Evolutionary conservation across 306 rosid genomes (phyloP), one percentile per base, ranked within the genome.

Genomic region (Glycyrrhiza uralensis): DNA sequence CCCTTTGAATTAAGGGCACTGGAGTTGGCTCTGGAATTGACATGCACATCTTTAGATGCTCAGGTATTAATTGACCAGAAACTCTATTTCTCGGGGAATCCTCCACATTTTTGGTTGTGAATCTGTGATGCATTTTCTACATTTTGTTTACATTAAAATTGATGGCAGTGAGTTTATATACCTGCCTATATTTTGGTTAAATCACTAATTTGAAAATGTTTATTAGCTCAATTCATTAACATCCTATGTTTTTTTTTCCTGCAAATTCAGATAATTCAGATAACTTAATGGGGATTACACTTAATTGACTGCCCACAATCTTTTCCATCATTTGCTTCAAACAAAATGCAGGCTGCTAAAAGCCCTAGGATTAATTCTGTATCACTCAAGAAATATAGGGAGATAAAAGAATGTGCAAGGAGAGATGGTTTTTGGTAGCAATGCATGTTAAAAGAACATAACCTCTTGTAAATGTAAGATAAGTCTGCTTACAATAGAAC

Each of bases 1-100:
- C 98, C 98, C 63, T 94, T 94, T 63, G 97, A 94, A 69, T 85
- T 94, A 76, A 80, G 88, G 78, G 98, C 98, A 76, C 54, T 94
- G 81, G 98, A 94, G 82, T 82, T 94, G 83, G 96, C 96, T 61
- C 77, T 91, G 86, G 98, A 94, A 73, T 81, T 94, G 75, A 87
- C 96, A 56, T 91, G 98, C 95, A 66, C 81, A 56, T 89, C 97
- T 82, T 79, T 94, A 19, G 98, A 94, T 84, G 80, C 92, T 84
- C 97, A 89, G 96, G 98, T 94, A 85, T 72, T 74, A 50, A 50
- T 49, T 61, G 63, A 73, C 62, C 62, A 46, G 57, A 29, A 28
- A 18, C 64, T 67, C 19, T 71, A 7, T 66, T 74, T 54, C 20
- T 66, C 58, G 29, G 46, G 42, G 36, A 46, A 15, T 46, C 39